Percentiles rank a stretch among this genome's conserved stretches.
Conservation (phyloP, 495 filamentous ascomycete species). For the Penicillium alfredii region DNA sequence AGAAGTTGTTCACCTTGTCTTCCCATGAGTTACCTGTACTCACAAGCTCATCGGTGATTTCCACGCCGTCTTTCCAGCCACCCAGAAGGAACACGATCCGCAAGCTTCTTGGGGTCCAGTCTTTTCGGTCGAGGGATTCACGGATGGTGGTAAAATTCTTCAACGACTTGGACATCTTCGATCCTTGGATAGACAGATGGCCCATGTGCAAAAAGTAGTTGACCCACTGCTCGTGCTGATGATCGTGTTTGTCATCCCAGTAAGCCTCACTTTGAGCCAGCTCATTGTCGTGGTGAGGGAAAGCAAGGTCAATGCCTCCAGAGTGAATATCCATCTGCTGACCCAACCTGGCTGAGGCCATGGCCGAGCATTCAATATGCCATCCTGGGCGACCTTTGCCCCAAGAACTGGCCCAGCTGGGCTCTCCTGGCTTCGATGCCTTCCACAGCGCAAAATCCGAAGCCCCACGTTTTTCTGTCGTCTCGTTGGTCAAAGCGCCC, state of each 20-base stretch:
- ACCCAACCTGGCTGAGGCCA: constrained; percentile 84
- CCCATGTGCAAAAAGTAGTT: constrained; percentile 98
- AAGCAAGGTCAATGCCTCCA: constrained; percentile 86
- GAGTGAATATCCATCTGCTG: constrained; percentile 85
- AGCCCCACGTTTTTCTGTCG: constrained; percentile 59
- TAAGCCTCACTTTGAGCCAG: constrained; percentile 92
- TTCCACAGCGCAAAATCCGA: constrained; percentile 97
- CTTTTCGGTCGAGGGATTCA: constrained; percentile 66
- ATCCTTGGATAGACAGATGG: constrained; percentile 81
- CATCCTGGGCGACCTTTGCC: constrained; percentile 84
- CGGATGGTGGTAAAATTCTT: constrained; percentile 98
- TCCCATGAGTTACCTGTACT: constrained; percentile 74
- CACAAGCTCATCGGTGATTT: constrained; percentile 79
- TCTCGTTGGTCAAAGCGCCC: constrained; percentile 67
- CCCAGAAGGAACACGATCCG: constrained; percentile 85
- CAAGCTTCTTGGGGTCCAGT: constrained; percentile 75
- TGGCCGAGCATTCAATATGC: constrained; percentile 98
- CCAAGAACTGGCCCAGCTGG: constrained; percentile 83
- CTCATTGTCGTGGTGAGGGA: constrained; percentile 97
- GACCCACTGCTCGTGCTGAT: constrained; percentile 66
- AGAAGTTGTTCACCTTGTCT: constrained; percentile 81
- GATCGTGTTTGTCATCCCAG: constrained; percentile 40
- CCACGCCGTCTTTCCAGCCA: constrained; percentile 83
- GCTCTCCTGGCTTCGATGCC: constrained; percentile 84
- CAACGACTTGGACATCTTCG: constrained; percentile 91